Conservation (phyloP, 2,329 filamentous ascomycete genomes). For the Aspergillus tanneri region DNA sequence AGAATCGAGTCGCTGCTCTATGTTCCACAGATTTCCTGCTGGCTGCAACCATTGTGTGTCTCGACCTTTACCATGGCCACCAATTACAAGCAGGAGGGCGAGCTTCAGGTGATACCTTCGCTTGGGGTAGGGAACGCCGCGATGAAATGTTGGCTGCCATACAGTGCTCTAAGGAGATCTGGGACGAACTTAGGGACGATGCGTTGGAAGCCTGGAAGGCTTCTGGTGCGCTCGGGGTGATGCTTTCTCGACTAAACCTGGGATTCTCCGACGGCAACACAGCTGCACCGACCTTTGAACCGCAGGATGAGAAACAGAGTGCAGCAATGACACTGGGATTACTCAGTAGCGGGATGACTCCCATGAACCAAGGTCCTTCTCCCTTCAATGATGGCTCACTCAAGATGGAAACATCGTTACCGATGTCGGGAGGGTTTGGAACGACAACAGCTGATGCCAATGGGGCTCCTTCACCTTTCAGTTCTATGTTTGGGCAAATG, state of each 20-base stretch:
- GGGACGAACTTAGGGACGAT: constrained; percentile 71
- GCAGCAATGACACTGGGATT: constrained; percentile 71
- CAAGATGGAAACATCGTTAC: constrained; percentile 33
- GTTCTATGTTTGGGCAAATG: constrained; percentile 54
- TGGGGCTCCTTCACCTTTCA: constrained; percentile 55
- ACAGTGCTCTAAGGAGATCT: constrained; percentile 72
- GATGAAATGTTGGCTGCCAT: constrained; percentile 75
- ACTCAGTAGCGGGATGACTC: constrained; percentile 62
- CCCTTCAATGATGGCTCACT: constrained; percentile 30
- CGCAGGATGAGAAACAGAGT: constrained; percentile 59
- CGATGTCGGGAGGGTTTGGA: constrained; percentile 23
- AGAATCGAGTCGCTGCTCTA: constrained; percentile 76
- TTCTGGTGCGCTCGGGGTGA: constrained; percentile 73
- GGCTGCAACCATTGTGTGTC: constrained; percentile 77
- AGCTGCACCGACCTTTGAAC: constrained; percentile 32
- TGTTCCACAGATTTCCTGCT: constrained; percentile 83
- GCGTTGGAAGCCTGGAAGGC: constrained; percentile 93
- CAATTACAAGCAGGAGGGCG: constrained; percentile 35
- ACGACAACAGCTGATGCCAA: constrained; percentile 36
- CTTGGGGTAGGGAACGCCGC: constrained; percentile 52
- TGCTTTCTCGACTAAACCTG: constrained; percentile 71
- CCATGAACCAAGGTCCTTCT: constrained; percentile 38
- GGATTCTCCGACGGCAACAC: constrained; percentile 27
- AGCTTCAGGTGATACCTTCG: constrained; percentile 42
- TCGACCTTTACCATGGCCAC: constrained; percentile 70